Base-by-base conservation (phyloP, 78 protist genomes). In the Dictyostelium citrinum region DNA sequence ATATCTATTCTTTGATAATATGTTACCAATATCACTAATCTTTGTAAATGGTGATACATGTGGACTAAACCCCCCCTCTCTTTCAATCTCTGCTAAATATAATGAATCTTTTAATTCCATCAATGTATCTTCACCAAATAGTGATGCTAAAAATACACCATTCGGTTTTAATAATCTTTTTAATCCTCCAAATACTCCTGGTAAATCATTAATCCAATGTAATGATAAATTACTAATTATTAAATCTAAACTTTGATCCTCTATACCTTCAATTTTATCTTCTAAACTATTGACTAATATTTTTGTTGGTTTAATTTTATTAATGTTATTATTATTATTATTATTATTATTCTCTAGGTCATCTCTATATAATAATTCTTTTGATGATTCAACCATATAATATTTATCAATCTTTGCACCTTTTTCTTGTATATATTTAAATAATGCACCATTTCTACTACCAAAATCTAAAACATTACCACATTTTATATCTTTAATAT, bases 121-220 rank as follows among this genome's bases (percentile, higher is more conserved):
- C 11, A 95, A 81, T 17, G 96, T 95, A 5, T 85, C 90, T n/a
- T 80, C 96, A 27, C 96, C 96, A 35, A 84, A 72, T 27, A 95
- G 20, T 27, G 93, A 33, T n/a, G 93, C 96, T 17, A 95, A 77
- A 31, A 95, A 90, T 12, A 95, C 88, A 83, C 96, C 96, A 64
- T 95, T 91, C 11, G 96, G 96, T 51, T 85, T 86, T 14, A 95
- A 60, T 37, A 88, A 72, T 39, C 72, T n/a, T 2, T 45, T 39
- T n/a, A 95, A 24, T 33, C 79, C 84, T 5, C 67, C 43, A 67
- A 95, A 84, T 20, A 81, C 82, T 72, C 95, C 94, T 39, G 96
- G 96, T 39, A 95, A 72, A 67, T 95, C 96, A 24, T 95, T 95
- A 22, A 95, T 77, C 96, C 96, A 95, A 43, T 95, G 96, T 27